Percentiles rank a stretch among this genome's conserved stretches.
Evolutionary conservation across 768 basidiomycete genomes (phyloP).

Genomic region (Dacryopinax spathularia): DNA sequence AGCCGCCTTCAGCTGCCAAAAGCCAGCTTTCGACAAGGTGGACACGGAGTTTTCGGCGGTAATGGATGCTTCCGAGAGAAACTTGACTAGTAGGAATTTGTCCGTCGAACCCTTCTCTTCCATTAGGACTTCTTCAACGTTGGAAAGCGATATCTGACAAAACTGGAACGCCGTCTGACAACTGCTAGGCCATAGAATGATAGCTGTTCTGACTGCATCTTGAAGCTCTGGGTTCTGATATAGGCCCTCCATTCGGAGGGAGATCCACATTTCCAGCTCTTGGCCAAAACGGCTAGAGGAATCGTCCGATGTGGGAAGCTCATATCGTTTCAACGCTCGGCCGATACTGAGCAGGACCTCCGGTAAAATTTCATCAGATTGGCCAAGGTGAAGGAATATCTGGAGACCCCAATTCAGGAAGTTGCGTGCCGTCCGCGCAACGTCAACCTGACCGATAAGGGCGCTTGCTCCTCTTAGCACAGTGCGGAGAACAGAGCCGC

Average conservation of each 20-base stretch:
- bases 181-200: neutral
- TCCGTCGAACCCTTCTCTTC: neutral
- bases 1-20: neutral
- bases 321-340: neutral
- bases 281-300: neutral
- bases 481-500: slow-evolving; percentile 47
- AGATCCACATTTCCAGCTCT: neutral
- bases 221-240: neutral
- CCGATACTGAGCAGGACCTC: slow-evolving; percentile 13
- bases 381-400: neutral
- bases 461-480: slow-evolving; percentile 53
- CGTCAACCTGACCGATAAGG: slow-evolving; percentile 51
- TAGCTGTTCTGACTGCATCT: neutral
- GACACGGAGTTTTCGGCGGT: too few relatives aligned
- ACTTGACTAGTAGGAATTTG: neutral
- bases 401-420: slow-evolving; percentile 64
- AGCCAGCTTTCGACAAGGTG: neutral
- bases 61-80: neutral
- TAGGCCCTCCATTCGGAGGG: neutral
- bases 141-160: neutral
- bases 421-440: slow-evolving; percentile 55
- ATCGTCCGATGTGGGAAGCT: neutral
- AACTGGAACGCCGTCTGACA: neutral
- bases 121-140: neutral
- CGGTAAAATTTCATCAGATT: neutral